A percentile compares a stretch with the other conserved stretches of the same genome.
phyloP scores from a whole-genome alignment of 2,329 filamentous ascomycete species.

The Fusarium decemcellulare region DNA sequence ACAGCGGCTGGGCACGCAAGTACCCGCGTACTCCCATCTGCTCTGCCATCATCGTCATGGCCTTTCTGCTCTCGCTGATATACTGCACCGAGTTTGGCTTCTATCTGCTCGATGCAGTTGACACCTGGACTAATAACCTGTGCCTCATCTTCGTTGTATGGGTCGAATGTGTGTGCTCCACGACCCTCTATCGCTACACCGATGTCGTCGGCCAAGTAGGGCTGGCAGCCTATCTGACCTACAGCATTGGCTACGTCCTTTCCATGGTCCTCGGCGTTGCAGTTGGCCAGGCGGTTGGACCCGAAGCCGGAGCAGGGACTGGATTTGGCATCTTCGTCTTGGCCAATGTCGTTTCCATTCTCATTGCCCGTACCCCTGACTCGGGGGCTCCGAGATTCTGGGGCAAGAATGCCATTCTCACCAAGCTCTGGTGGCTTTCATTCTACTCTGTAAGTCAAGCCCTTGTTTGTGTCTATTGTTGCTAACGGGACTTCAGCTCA shows the following conservation, averaged over 20 bases:
- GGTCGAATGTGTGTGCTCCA: neutral
- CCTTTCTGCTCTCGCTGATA: neutral
- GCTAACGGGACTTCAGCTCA: neutral
- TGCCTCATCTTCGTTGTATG: slow-evolving; percentile 3
- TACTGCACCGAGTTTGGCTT: slow-evolving; percentile 1
- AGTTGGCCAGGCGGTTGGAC: neutral
- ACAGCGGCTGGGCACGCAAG: neutral
- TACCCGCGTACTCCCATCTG: neutral
- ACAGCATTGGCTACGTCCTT: neutral
- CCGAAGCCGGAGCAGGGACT: neutral
- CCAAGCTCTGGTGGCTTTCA: neutral
- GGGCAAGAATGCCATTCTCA: neutral
- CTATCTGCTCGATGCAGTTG: neutral
- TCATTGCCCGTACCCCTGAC: neutral
- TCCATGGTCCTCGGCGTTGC: neutral
- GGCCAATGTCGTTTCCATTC: neutral
- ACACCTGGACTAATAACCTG: neutral
- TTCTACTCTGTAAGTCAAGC: neutral
- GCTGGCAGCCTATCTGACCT: neutral
- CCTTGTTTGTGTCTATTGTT: too few species aligned
- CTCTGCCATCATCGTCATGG: neutral
- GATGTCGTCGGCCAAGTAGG: neutral
- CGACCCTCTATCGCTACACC: neutral
- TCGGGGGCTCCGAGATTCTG: neutral
- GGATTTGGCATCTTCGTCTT: neutral